A percentile compares a stretch with the other conserved stretches of the same genome.
These are phyloP conservation scores for Cryptococcus depauperatus DNA, from an alignment of 1,284 basidiomycete species.

Conservation along the genomic window DNA sequence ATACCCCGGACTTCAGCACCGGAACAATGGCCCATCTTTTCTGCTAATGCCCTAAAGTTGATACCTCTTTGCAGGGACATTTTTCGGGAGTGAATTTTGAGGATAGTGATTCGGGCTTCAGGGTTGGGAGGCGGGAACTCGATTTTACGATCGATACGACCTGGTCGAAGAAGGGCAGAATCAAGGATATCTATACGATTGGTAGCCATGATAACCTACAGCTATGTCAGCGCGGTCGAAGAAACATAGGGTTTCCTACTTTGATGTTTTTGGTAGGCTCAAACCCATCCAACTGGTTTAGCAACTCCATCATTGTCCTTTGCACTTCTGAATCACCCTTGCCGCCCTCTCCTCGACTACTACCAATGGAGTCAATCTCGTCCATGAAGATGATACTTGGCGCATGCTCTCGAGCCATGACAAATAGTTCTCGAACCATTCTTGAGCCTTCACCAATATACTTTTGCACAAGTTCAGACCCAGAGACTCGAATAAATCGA, in stretches of 20 bases:
- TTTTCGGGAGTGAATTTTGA: constrained; percentile 96
- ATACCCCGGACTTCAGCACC: constrained; percentile 98
- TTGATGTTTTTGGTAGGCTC: constrained; percentile 98
- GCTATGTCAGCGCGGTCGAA: background rate
- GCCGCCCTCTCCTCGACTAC: constrained; percentile 80
- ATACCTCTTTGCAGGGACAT: constrained; percentile 98
- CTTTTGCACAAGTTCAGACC: constrained; percentile 94
- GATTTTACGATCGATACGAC: constrained; percentile 97
- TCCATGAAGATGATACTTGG: constrained; percentile 99
- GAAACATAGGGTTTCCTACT: constrained; percentile 34
- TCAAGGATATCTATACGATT: constrained; percentile 98
- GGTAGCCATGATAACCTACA: constrained; percentile 87
- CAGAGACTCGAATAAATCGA: constrained; percentile 93
- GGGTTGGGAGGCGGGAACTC: constrained; percentile 98
- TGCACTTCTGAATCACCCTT: constrained; percentile 95
- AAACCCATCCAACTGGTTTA: constrained; percentile 97
- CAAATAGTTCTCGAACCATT: constrained; percentile 96
- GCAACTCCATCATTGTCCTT: constrained; percentile 91
- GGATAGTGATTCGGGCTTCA: constrained; percentile 91
- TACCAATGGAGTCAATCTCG: constrained; percentile 97
- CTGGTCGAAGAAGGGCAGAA: constrained; percentile 85
- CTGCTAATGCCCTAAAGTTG: constrained; percentile 85
- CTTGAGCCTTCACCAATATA: constrained; percentile 96
- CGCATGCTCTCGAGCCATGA: constrained; percentile 97
- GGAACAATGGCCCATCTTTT: constrained; percentile 99